Evolutionary conservation across 2,329 filamentous ascomycete species (phyloP).

Genomic region (Cucurbitaria berberidis): DNA sequence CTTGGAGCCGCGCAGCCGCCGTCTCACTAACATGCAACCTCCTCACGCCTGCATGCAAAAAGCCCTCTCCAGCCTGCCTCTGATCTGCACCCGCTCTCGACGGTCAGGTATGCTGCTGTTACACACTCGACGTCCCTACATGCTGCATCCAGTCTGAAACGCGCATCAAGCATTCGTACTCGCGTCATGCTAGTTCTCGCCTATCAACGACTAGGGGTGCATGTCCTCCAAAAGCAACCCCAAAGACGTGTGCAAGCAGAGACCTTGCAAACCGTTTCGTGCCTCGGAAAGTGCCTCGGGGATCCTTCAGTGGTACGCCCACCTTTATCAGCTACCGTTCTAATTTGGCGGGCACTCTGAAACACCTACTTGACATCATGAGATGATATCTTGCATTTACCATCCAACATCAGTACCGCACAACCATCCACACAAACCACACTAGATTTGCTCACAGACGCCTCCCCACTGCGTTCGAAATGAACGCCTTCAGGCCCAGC

Average conservation of each 20-base stretch:
- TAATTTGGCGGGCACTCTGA: no score
- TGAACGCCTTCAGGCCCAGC: no score
- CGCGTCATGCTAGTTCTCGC: constrained; percentile 9
- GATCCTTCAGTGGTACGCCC: no score
- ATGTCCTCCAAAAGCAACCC: constrained; percentile 10
- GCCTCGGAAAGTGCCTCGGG: no score
- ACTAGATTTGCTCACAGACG: no score
- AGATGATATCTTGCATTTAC: no score
- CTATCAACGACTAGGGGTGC: not conserved
- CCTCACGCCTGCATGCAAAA: constrained; percentile 13
- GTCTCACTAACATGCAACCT: constrained; percentile 24
- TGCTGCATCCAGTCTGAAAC: constrained; percentile 10
- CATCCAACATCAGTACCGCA: no score
- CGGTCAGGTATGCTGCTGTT: constrained; percentile 9
- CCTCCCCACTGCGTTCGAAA: no score
- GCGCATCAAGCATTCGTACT: constrained; percentile 11
- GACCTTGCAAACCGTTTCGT: constrained; percentile 9
- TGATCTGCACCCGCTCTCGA: constrained; percentile 5
- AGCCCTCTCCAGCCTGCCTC: constrained; percentile 5
- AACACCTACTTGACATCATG: no score
- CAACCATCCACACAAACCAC: no score
- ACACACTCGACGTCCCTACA: constrained; percentile 7
- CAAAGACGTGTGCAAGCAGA: constrained; percentile 2
- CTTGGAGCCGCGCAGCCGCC: constrained; percentile 18
- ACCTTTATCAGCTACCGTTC: no score